These are phyloP conservation scores for Paulownia fortunei DNA, from an alignment of 257 asterid species.

Conservation along the genomic window DNA sequence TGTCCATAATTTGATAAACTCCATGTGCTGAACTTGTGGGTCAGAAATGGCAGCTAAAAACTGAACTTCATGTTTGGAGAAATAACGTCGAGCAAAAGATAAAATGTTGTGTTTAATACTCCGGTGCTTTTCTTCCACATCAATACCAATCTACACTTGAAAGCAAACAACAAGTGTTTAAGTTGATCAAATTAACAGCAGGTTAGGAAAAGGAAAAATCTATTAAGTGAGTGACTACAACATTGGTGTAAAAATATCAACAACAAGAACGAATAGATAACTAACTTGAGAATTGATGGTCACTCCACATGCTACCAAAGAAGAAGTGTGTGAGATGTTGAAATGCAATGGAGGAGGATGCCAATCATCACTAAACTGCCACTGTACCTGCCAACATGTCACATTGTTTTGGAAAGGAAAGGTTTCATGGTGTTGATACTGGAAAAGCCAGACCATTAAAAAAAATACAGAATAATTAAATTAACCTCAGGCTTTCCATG, in stretches of 20 bases:
- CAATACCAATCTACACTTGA: conserved; percentile 79
- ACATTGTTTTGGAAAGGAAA: conserved; percentile 9
- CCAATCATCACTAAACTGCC: conserved; percentile 55
- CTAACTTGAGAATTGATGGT: conserved; percentile 71
- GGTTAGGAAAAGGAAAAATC: not conserved
- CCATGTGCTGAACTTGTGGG: conserved; percentile 73
- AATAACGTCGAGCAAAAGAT: conserved; percentile 79
- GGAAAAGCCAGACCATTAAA: conserved; percentile 8
- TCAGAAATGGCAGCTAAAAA: conserved; percentile 63
- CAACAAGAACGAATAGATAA: conserved; percentile 32
- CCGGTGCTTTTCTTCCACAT: conserved; percentile 82
- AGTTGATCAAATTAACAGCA: conserved; percentile 8
- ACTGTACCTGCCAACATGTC: conserved; percentile 63
- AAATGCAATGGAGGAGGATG: conserved; percentile 70
- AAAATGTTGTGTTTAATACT: conserved; percentile 57
- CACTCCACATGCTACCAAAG: conserved; percentile 91
- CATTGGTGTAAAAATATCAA: conserved; percentile 8
- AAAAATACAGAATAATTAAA: not conserved
- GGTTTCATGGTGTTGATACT: not conserved
- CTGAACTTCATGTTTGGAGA: conserved; percentile 64
- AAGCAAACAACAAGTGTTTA: conserved; percentile 5
- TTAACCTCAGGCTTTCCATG: conserved; percentile 93
- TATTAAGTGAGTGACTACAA: not conserved
- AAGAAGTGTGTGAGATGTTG: conserved; percentile 88
- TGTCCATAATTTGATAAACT: conserved; percentile 91